Evolutionary conservation across 257 asterid genomes (phyloP), one percentile per base, ranked within the genome.

Genomic region (Nicotiana knightiana): DNA sequence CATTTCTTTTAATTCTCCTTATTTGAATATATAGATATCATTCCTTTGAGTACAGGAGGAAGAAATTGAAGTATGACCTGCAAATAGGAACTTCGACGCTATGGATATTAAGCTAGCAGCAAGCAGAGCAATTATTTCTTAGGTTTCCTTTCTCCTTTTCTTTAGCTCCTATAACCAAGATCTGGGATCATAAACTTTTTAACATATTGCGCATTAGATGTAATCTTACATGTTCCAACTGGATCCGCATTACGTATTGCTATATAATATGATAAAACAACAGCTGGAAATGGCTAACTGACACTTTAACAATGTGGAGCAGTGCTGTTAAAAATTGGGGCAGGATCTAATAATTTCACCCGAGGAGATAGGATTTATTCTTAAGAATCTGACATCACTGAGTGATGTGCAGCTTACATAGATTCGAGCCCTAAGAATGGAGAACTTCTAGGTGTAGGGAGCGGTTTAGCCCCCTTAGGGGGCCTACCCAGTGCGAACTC

Each of bases 41-140:
- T 68, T 68, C 77, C 33, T 13, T 9, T 39, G 55, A 71, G 59
- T 46, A 21, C 58, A 46, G 3, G 78, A 39, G 59, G 78, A 71
- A 43, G 78, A 71, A 68, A 71, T 21, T 71, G 78, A 71, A 46
- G 9, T 32, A 71, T 71, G 78, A 21, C 59, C 58, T 71, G 77
- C 76, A 67, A 39, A 18, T 37, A 67, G 32, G 16, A 70, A 70
- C 78, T 70, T 70, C 5, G 17, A 51, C 16, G 57, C 57, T 43
- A 43, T 70, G 78, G 59, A 70, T 68, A 11, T 39, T 68, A 67
- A 67, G 39, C 32, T 37, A 37, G 76, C 39, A 37, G 10, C 55
- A 37, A 9, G 76, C 16, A 18, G n/a, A 67, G 18, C 13, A 16
- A 10, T 17, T 13, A 59, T n/a, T 26, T 59, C 15, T 21, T 70